Evolutionary conservation across 495 filamentous ascomycete genomes (phyloP), one percentile per base, ranked within the genome.

Genomic region (Pyrenopolyporus hunteri): DNA sequence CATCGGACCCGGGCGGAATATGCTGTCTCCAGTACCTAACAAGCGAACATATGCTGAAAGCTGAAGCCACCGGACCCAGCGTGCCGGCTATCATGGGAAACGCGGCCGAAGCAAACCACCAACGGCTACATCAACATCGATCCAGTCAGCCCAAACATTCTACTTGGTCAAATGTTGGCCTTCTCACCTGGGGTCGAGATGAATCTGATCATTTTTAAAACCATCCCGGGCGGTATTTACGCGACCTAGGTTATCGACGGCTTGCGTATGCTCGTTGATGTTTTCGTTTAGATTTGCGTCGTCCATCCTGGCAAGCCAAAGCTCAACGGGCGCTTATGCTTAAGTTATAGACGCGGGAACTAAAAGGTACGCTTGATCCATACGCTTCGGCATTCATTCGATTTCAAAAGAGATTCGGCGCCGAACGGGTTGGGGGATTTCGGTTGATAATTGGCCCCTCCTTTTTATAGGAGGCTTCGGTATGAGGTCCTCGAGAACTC

Each of bases 61-160:
- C 86, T 28, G 76, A 79, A 16, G 91, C 91, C 53, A 94, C 89
- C 3, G 92, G 92, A 0, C 92, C 92, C 49, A 96, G 86, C 0
- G 90, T 93, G 35, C 88, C 91, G 40, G 91, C 90, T 23, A 92
- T 78, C 64, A 95, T 81, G 23, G 92, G 92, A 60, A 91, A 90
- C 7, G 85, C 89, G 0, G 90, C 90, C 16, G 86, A 89, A 6
- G 89, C 89, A 63, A 93, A 87, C 91, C 92, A 96, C 91, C 91
- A 96, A 33, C 86, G 85, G 54, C 87, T 82, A 19, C 22, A 42
- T 16, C 54, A 39, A 35, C 37, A 32, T 23, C 28, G 31, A 32
- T 22, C 11, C 3, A 14, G 16, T 57, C n/a, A 25, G 17, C 11
- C 39, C 32, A 6, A 3, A 1, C 10, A 6, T 63, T 35, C 16